These are phyloP conservation scores for Babesia bigemina DNA, from an alignment of 169 alveolate genomes.

Conservation along the genomic window DNA sequence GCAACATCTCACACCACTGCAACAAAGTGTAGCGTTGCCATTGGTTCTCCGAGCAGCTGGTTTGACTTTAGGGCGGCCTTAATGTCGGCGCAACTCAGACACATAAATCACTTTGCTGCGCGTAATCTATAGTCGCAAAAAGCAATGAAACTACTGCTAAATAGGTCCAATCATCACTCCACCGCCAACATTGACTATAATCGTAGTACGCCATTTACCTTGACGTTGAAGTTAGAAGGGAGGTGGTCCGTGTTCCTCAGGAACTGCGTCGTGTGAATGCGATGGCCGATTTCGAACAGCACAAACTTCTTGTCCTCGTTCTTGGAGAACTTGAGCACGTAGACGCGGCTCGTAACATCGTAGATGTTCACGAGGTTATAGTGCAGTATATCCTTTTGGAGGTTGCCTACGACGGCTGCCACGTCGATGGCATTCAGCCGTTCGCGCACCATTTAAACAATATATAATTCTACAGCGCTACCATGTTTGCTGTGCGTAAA, in stretches of 20 bases:
- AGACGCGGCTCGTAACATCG: conserved; percentile 73
- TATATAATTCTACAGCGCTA: background rate
- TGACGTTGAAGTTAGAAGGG: conserved; percentile 78
- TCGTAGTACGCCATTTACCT: conserved; percentile 22
- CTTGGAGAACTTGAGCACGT: conserved; percentile 75
- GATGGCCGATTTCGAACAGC: conserved; percentile 73
- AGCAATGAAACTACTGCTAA: too few relatives aligned
- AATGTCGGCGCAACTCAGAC: too few relatives aligned
- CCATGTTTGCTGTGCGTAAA: background rate
- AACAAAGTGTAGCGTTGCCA: background rate
- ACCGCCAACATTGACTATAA: too few relatives aligned
- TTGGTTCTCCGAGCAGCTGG: too few relatives aligned
- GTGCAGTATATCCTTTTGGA: conserved; percentile 60
- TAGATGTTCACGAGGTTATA: conserved; percentile 74
- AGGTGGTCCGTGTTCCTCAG: conserved; percentile 71
- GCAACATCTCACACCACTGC: background rate
- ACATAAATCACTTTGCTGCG: too few relatives aligned
- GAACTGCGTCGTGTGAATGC: conserved; percentile 79
- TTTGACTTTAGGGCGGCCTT: too few relatives aligned
- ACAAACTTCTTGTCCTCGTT: conserved; percentile 75
- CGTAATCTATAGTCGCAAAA: too few relatives aligned
- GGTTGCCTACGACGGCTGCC: conserved; percentile 67
- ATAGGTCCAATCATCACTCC: too few relatives aligned
- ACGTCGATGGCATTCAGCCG: conserved; percentile 78
- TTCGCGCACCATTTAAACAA: conserved; percentile 69